A percentile compares a stretch with the other conserved stretches of the same genome.
Conservation (phyloP, 2,329 filamentous ascomycete genomes). For the Penicillium sp. region DNA sequence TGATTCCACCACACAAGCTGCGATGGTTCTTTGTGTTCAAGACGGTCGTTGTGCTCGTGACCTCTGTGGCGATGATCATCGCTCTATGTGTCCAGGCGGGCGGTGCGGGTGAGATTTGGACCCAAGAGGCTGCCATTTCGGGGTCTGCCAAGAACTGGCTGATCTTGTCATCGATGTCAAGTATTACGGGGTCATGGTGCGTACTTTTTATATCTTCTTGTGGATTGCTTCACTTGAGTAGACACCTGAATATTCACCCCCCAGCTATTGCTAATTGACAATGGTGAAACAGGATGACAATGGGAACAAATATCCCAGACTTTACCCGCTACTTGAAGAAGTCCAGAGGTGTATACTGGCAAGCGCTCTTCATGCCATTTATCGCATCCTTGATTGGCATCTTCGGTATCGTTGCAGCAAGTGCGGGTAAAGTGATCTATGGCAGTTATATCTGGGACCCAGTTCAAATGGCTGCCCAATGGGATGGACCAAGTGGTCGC, state of each 20-base stretch:
- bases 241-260: no score
- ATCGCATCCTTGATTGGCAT: conserved; percentile 4
- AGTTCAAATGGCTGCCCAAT: conserved; percentile 2
- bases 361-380: conserved; percentile 6
- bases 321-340: conserved; percentile 13
- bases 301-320: conserved; percentile 17
- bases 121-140: conserved; percentile 38
- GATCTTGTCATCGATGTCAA: conserved; percentile 12
- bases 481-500: conserved; percentile 25
- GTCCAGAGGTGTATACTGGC: conserved; percentile 7
- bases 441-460: conserved; percentile 1
- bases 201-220: not conserved
- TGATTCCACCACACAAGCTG: conserved; percentile 32
- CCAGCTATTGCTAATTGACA: not conserved
- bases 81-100: conserved; percentile 46
- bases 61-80: conserved; percentile 53
- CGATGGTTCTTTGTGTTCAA: conserved; percentile 25
- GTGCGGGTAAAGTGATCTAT: not conserved
- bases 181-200: not conserved
- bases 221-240: not conserved
- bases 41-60: conserved; percentile 32
- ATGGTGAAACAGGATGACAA: conserved; percentile 9
- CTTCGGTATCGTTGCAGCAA: not conserved
- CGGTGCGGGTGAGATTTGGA: conserved; percentile 41
- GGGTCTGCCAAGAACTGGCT: conserved; percentile 46